phyloP scores from a whole-genome alignment of 768 basidiomycete species.

The Suillus decipiens region DNA sequence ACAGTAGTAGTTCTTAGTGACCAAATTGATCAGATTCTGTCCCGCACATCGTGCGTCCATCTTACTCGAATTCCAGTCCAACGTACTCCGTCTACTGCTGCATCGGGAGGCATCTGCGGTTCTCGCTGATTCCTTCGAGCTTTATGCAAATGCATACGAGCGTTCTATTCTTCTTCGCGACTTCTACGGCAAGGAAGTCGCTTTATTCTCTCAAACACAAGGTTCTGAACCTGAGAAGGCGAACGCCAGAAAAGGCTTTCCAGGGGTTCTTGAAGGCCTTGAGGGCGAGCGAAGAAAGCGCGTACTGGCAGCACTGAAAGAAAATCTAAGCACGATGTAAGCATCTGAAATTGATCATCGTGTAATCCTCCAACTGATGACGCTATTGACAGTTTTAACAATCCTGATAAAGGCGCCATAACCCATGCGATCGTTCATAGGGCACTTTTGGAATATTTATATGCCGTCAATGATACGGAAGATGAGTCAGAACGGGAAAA shows the following conservation, averaged over 20 bases:
- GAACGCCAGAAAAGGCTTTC: slow-evolving; percentile 63
- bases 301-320: slow-evolving; percentile 67
- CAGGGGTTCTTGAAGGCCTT: slow-evolving; percentile 63
- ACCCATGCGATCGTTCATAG: slow-evolving; percentile 88
- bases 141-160: slow-evolving; percentile 85
- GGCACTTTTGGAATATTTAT: slow-evolving; percentile 83
- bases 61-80: slow-evolving; percentile 74
- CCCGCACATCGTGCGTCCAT: slow-evolving; percentile 75
- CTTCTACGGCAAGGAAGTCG: slow-evolving; percentile 89
- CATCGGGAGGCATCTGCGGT: slow-evolving; percentile 85
- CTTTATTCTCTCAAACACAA: slow-evolving; percentile 59
- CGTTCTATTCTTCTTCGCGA: slow-evolving; percentile 78
- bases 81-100: slow-evolving; percentile 74
- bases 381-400: slow-evolving; percentile 69
- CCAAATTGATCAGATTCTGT: slow-evolving; percentile 77
- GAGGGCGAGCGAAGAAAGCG: slow-evolving; percentile 67
- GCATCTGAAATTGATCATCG: slow-evolving; percentile 24
- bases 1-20: slow-evolving; percentile 65
- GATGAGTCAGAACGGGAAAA: slow-evolving; percentile 74
- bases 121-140: slow-evolving; percentile 86
- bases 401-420: slow-evolving; percentile 86
- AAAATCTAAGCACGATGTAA: slow-evolving; percentile 75
- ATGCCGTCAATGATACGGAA: slow-evolving; percentile 54
- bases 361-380: slow-evolving; percentile 9
- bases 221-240: slow-evolving; percentile 67